Evolutionary conservation across 1,139 yeast species (phyloP).

Genomic region (Torulaspora pretoriensis): DNA sequence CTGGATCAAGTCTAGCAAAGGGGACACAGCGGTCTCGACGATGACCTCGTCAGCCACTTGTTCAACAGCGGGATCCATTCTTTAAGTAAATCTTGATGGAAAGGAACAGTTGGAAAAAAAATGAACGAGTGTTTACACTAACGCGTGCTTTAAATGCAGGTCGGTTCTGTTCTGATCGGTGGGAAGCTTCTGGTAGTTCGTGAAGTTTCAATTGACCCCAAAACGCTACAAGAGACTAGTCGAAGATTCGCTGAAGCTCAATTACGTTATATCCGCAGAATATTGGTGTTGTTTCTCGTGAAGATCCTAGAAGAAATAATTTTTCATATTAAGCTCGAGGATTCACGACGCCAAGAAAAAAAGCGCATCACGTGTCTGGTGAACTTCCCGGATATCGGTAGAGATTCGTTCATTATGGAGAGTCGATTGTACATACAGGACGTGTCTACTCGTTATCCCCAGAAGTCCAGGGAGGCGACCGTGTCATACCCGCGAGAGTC

Average conservation of each 20-base stretch:
- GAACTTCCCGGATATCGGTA: not conserved
- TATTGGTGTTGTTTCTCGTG: not conserved
- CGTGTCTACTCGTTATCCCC: slow-evolving; percentile 41
- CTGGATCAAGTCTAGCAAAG: slow-evolving; percentile 11
- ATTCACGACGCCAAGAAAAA: slow-evolving; percentile 3
- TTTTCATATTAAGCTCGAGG: slow-evolving; percentile 1
- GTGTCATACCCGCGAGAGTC: slow-evolving; percentile 86
- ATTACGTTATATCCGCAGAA: not conserved
- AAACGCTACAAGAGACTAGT: not conserved
- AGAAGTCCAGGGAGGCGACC: slow-evolving; percentile 86
- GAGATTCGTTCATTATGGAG: not conserved
- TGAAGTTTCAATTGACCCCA: not conserved
- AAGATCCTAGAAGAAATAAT: not conserved
- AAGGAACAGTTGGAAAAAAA: not conserved
- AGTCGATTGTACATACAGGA: not conserved
- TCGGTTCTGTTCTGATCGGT: not conserved
- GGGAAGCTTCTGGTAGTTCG: not conserved
- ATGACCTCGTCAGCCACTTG: slow-evolving; percentile 18
- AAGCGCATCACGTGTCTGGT: slow-evolving; percentile 1
- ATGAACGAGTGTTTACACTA: not conserved
- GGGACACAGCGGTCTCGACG: slow-evolving; percentile 12
- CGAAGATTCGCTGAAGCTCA: not conserved
- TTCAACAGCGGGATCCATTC: slow-evolving; percentile 17
- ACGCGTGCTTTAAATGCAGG: not conserved
- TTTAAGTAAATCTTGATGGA: not conserved